These are phyloP conservation scores for Rhytidhysteron rufulum DNA, from an alignment of 2,329 filamentous ascomycete species.

Conservation along the genomic window DNA sequence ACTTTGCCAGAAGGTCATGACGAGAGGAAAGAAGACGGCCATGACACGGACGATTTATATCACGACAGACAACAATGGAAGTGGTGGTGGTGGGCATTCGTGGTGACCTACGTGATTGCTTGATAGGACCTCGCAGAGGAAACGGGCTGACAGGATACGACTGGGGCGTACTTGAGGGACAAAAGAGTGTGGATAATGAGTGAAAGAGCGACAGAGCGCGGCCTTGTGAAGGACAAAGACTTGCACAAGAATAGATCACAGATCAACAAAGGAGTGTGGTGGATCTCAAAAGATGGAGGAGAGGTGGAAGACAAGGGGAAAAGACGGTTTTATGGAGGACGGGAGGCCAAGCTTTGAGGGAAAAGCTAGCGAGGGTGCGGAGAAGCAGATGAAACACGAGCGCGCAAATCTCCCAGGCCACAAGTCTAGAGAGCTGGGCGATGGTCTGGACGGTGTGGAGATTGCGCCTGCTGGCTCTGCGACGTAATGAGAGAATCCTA, in stretches of 20 bases:
- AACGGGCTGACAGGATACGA: slow-evolving; percentile 8
- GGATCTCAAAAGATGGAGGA: not conserved
- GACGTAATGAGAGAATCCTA: too few relatives aligned
- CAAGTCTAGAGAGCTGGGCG: too few relatives aligned
- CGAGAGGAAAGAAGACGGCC: not conserved
- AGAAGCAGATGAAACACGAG: too few relatives aligned
- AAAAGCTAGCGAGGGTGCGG: too few relatives aligned
- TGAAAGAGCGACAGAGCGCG: slow-evolving; percentile 10
- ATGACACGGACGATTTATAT: slow-evolving; percentile 1
- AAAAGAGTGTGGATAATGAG: slow-evolving; percentile 11
- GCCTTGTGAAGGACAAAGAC: slow-evolving; percentile 2
- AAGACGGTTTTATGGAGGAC: slow-evolving; percentile 1
- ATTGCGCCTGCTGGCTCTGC: too few relatives aligned
- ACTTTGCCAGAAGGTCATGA: slow-evolving; percentile 5
- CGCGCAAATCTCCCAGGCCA: too few relatives aligned
- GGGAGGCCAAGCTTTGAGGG: not conserved
- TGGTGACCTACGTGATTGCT: slow-evolving; percentile 7
- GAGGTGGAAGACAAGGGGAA: not conserved
- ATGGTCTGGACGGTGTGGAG: too few relatives aligned
- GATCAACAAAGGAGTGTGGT: slow-evolving; percentile 4
- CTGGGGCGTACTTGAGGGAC: slow-evolving; percentile 11
- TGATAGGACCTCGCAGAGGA: slow-evolving; percentile 9
- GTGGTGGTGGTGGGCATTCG: slow-evolving; percentile 1
- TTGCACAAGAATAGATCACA: slow-evolving; percentile 2
- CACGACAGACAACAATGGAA: not conserved